Evolutionary conservation across 2,329 filamentous ascomycete species (phyloP), one percentile per base, ranked within the genome.

Genomic region (Fusarium chlamydosporum): DNA sequence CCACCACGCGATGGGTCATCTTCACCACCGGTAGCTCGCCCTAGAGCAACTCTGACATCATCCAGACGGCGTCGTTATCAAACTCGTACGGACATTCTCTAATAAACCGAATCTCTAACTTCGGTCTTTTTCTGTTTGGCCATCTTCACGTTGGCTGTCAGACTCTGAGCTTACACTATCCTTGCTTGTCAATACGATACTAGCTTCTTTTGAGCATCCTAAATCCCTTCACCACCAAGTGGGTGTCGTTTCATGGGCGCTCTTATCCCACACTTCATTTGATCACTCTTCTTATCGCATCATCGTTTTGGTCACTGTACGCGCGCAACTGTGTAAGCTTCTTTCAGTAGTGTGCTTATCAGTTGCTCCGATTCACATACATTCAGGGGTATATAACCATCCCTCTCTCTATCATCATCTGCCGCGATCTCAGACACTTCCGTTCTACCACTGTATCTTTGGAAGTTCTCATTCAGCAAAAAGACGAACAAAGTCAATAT

Each of bases 121-220:
- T 13, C 31, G 16, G 12, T 20, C 31, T 37, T 45, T 20, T n/a
- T n/a, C 23, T 53, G 20, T 31, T 48, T 33, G 26, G 50, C n/a
- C 26, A 13, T 61, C 15, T 54, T 31, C 16, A 37, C 26, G 16
- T 13, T 27, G 35, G 41, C 47, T 31, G 62, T 70, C 57, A 51
- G 67, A 67, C 61, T 52, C 46, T 48, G 47, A n/a, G 42, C 66
- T 63, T 59, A 67, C 56, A 64, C 53, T 35, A 59, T 58, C 61
- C 18, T 56, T 46, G 40, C 46, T 65, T 45, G 35, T 46, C 34
- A 57, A 55, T 27, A 27, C 4, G 34, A 61, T 56, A 60, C 50
- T 65, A 65, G 40, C 51, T 51, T 48, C 40, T 60, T 23, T 55
- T 66, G 23, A 64, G 61, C 41, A 61, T 23, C 13, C 16, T 51